phyloP scores from a whole-genome alignment of 108 stramenopile genomes.

The Fistulifera pelliculosa region DNA sequence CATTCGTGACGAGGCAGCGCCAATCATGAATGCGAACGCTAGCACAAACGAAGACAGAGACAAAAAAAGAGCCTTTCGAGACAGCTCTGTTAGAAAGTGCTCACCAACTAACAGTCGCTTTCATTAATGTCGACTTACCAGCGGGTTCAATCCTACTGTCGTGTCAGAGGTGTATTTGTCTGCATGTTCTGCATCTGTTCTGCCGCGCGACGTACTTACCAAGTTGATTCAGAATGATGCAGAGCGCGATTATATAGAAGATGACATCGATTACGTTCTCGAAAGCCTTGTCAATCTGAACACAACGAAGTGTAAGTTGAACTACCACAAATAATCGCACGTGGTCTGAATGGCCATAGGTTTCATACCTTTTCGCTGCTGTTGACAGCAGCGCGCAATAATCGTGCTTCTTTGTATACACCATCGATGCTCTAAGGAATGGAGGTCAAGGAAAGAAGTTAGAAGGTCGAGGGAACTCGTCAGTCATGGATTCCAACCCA shows the following conservation, averaged over 20 bases:
- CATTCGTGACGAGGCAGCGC: slow-evolving; percentile 44
- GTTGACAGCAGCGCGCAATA: slow-evolving; percentile 49
- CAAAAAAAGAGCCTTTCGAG: slow-evolving; percentile 14
- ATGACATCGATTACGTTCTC: slow-evolving; percentile 54
- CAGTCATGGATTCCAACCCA: no score
- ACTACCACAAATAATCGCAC: neutral
- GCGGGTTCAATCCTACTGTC: neutral
- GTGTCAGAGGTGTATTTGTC: no score
- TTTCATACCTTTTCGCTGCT: slow-evolving; percentile 33
- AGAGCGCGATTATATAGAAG: slow-evolving; percentile 32
- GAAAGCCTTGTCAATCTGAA: slow-evolving; percentile 40
- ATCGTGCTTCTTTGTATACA: slow-evolving; percentile 53
- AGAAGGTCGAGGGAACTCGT: no score
- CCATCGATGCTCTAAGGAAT: slow-evolving; percentile 29
- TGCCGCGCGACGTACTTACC: no score
- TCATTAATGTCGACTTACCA: neutral
- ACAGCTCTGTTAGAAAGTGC: no score
- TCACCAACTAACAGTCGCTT: slow-evolving; percentile 9
- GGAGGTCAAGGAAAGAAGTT: no score
- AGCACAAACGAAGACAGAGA: slow-evolving; percentile 35
- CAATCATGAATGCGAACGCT: slow-evolving; percentile 47
- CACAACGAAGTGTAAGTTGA: slow-evolving; percentile 1
- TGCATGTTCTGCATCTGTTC: no score
- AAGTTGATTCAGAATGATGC: slow-evolving; percentile 27
- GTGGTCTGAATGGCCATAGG: neutral